Percentiles rank a stretch among this genome's conserved stretches.
Conservation (phyloP, 805 yeast genomes). For the Candida awuae region DNA sequence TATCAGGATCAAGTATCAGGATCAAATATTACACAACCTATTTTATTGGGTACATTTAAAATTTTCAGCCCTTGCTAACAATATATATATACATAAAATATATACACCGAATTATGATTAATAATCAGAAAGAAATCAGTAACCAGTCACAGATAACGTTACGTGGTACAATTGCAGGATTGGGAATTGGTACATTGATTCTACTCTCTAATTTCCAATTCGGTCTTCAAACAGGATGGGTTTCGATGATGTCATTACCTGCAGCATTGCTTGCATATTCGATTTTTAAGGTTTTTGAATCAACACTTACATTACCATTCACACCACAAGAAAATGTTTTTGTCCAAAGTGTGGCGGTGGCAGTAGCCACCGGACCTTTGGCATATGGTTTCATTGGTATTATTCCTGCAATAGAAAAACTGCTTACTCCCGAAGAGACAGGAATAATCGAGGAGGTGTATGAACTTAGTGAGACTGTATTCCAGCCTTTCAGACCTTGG, state of each 20-base stretch:
- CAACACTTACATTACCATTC: constrained; percentile 33
- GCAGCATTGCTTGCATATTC: constrained; percentile 86
- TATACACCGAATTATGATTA: too few relatives aligned
- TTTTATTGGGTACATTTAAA: too few relatives aligned
- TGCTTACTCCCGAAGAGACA: constrained; percentile 68
- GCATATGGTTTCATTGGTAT: constrained; percentile 95
- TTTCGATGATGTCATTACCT: constrained; percentile 97
- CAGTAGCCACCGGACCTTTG: constrained; percentile 95
- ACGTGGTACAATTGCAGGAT: constrained; percentile 68
- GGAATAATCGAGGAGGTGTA: constrained; percentile 39
- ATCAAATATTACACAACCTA: too few relatives aligned
- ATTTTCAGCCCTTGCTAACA: too few relatives aligned
- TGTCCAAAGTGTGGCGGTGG: constrained; percentile 88
- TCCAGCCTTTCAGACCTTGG: constrained; percentile 29
- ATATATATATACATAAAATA: too few relatives aligned
- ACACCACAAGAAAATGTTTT: constrained; percentile 93
- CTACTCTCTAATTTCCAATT: constrained; percentile 88
- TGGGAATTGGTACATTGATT: constrained; percentile 79
- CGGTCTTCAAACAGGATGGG: constrained; percentile 98
- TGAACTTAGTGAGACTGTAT: constrained; percentile 1
- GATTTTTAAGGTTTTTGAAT: constrained; percentile 53
- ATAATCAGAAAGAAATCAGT: too few relatives aligned
- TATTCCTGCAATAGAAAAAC: constrained; percentile 90
- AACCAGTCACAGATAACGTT: constrained; percentile 57
- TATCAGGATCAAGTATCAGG: too few relatives aligned